Evolutionary conservation across 371 early-diverging fungal species (phyloP), one percentile per base, ranked within the genome.

Genomic region (Mucor irregularis): DNA sequence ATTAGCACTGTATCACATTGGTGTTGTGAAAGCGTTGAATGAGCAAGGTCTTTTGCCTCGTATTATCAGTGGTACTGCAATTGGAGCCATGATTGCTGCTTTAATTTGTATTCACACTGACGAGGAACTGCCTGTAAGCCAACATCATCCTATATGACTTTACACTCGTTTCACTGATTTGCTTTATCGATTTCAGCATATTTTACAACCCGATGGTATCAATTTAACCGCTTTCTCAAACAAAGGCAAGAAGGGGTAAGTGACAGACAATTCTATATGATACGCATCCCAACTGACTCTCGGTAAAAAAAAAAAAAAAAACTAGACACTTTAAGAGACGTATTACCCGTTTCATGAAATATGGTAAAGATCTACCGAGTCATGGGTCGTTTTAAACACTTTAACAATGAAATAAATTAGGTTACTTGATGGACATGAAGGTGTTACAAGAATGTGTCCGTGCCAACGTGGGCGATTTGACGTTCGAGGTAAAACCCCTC

Each of bases 31-130:
- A 57, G 77, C 88, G 2, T 70, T 90, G 29, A 68, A 81, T 55
- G 85, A 89, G 40, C 76, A 80, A 56, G 80, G 78, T 0, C 56
- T 90, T 21, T 54, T 90, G 49, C 90, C 91, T 9, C 69, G 87
- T 26, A 85, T 90, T 39, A 86, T 90, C 38, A 81, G 86, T 61
- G 90, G 91, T 14, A 85, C 85, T 1, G 81, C 85, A 8, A 82
- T 85, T 14, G 89, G 91, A 22, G 84, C 89, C 0, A 60, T 90
- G 53, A 83, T 90, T 50, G 91, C 89, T 17, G 86, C 89, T 3
- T 50, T 90, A 13, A 81, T 90, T 13, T 85, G 89, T 61, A 83
- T 84, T 54, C 83, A 84, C 44, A 86, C 83, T 1, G 90, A 89
- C 53, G 83, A 80, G 7, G 88, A 90, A 45, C 53, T 90, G 17